Percentiles rank a stretch among this genome's conserved stretches.
phyloP scores from a whole-genome alignment of 805 yeast species.

The Candida boidinii region DNA sequence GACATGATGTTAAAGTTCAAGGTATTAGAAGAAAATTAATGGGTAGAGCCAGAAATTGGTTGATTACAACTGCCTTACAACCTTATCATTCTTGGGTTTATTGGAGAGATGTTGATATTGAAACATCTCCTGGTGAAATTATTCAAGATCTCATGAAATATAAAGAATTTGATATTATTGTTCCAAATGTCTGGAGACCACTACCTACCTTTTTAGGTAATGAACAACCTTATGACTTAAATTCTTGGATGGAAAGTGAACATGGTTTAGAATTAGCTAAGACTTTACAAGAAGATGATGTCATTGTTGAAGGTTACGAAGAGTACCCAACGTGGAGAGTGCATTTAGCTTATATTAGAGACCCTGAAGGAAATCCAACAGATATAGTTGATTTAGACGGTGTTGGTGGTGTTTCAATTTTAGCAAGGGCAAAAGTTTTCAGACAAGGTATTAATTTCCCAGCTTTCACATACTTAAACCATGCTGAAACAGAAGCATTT shows the following conservation, averaged over 20 bases:
- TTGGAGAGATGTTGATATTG: conserved; percentile 86
- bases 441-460: conserved; percentile 79
- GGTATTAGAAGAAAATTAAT: conserved; percentile 76
- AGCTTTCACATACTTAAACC: conserved; percentile 75
- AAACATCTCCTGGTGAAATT: conserved; percentile 70
- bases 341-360: conserved; percentile 68
- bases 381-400: conserved; percentile 73
- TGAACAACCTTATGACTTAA: conserved; percentile 92
- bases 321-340: conserved; percentile 83
- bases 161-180: conserved; percentile 59
- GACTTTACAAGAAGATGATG: conserved; percentile 67
- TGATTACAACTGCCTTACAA: conserved; percentile 61
- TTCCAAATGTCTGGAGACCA: conserved; percentile 96
- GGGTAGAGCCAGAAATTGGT: conserved; percentile 87
- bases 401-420: conserved; percentile 79
- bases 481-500: conserved; percentile 84
- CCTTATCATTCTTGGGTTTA: conserved; percentile 89
- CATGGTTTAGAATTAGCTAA: conserved; percentile 63
- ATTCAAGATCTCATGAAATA: conserved; percentile 65
- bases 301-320: conserved; percentile 82
- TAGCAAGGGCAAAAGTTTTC: conserved; percentile 67
- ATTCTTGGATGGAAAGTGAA: conserved; percentile 91
- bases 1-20: conserved; percentile 81
- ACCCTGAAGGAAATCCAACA: conserved; percentile 48
- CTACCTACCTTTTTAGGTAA: conserved; percentile 83